These are phyloP conservation scores for Thinopyrum elongatum DNA, from an alignment of 176 grass and related monocot species.

Conservation along the genomic window DNA sequence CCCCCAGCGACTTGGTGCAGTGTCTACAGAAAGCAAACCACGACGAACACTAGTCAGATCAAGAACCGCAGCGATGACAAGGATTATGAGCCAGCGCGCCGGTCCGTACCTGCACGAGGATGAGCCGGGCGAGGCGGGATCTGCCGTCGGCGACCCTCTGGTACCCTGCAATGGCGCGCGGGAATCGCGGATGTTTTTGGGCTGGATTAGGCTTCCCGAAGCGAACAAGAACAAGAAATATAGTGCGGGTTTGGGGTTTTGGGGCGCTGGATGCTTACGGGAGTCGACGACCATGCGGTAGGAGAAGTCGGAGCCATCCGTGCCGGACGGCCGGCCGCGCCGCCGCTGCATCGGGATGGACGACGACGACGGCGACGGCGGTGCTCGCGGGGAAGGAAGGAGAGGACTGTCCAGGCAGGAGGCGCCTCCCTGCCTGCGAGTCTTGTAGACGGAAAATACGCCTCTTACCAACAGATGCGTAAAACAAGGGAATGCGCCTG, in stretches of 20 bases:
- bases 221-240: background rate
- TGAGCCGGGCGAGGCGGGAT: slow-evolving; percentile 61
- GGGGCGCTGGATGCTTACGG: slow-evolving; percentile 38
- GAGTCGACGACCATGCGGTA: slow-evolving; percentile 98
- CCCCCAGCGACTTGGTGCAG: slow-evolving; percentile 48
- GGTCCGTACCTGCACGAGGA: slow-evolving; percentile 57
- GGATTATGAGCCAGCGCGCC: background rate
- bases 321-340: slow-evolving; percentile 61
- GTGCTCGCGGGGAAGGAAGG: background rate
- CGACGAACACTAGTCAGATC: slow-evolving; percentile 19
- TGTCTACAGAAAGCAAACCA: slow-evolving; percentile 47
- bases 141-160: slow-evolving; percentile 75
- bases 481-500: background rate
- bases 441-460: background rate
- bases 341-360: slow-evolving; percentile 49
- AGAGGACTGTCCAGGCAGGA: background rate
- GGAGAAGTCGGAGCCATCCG: slow-evolving; percentile 87
- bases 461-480: background rate
- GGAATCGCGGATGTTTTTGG: background rate
- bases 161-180: slow-evolving; percentile 63
- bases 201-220: background rate
- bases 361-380: background rate
- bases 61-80: background rate
- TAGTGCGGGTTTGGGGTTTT: background rate
- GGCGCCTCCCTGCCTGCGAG: background rate